A percentile compares a stretch with the other conserved stretches of the same genome.
These are phyloP conservation scores for Podaxis pistillaris DNA, from an alignment of 768 basidiomycete genomes.

Conservation along the genomic window DNA sequence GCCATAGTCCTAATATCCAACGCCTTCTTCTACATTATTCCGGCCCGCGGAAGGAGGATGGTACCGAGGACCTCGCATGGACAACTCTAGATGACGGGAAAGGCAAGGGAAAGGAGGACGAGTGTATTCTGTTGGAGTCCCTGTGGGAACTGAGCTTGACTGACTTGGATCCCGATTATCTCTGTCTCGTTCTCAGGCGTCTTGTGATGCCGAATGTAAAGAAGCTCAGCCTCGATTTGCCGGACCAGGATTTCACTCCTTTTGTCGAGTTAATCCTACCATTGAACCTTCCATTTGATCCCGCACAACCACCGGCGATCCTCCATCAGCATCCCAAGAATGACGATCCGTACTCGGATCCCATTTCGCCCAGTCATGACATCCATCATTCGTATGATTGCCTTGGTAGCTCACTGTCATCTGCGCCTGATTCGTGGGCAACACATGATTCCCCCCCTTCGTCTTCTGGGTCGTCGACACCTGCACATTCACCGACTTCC, in stretches of 20 bases:
- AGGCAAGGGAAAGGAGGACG: conserved; percentile 21
- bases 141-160: conserved; percentile 49
- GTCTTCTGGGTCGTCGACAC: conserved; percentile 1
- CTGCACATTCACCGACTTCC: conserved; percentile 6
- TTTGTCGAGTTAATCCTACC: conserved; percentile 40
- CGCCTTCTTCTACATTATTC: conserved; percentile 57
- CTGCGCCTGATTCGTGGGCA: background rate
- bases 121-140: conserved; percentile 30
- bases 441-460: background rate
- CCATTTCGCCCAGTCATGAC: background rate
- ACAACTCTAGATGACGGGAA: conserved; percentile 19
- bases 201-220: conserved; percentile 45
- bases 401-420: background rate
- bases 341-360: background rate
- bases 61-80: conserved; percentile 37
- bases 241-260: conserved; percentile 52
- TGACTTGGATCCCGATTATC: conserved; percentile 56
- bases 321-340: background rate
- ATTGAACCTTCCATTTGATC: conserved; percentile 6
- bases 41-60: conserved; percentile 41
- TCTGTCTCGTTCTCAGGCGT: conserved; percentile 43
- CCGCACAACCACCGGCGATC: conserved; percentile 7
- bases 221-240: conserved; percentile 47
- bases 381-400: background rate
- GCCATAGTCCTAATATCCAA: conserved; percentile 43